Evolutionary conservation across 1,284 basidiomycete species (phyloP), one percentile per base, ranked within the genome.

Genomic region (Leccinum angustisporum): DNA sequence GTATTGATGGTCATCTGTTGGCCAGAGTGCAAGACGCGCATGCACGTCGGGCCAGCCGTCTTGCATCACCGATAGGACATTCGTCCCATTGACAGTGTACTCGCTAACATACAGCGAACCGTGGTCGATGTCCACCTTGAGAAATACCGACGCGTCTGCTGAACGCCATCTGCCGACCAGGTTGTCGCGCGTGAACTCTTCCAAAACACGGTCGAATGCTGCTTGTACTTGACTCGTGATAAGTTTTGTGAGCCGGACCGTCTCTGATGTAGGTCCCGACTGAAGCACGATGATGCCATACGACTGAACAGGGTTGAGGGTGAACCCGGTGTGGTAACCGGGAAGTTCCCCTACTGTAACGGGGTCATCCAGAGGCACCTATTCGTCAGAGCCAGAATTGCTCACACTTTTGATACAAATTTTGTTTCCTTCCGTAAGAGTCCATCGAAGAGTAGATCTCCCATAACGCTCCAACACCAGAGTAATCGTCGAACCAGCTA

Each of bases 401-500:
- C 70, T 54, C 59, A 75, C 73, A n/a, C 57, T 76, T 75, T 72
- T 69, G 71, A 60, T 72, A 73, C 52, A 81, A 71, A 70, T 77
- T 78, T 68, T 68, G 77, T 64, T 67, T 77, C 66, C 66, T 76
- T 18, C 66, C 78, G 67, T 65, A 75, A 59, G 67, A 75, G 70
- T 75, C 76, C 5, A 14, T 63, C 55, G 63, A 75, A 61, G 63
- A 75, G 74, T 63, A 73, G 62, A 84, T 82, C 68, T 84, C 83
- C 83, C 83, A 84, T 21, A 80, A 74, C 0, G 77, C 74, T 2
- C 83, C 83, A 16, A 80, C 75, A 58, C 78, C 77, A 13, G 80
- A 70, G 48, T 70, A 78, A 54, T 75, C 77, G 58, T 80, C 76
- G 54, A 77, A 78, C 72, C 78, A 81, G 1, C 70, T 65, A 58